Conservation (phyloP, 371 early-diverging fungal genomes). For the Haplosporangium sp. region DNA sequence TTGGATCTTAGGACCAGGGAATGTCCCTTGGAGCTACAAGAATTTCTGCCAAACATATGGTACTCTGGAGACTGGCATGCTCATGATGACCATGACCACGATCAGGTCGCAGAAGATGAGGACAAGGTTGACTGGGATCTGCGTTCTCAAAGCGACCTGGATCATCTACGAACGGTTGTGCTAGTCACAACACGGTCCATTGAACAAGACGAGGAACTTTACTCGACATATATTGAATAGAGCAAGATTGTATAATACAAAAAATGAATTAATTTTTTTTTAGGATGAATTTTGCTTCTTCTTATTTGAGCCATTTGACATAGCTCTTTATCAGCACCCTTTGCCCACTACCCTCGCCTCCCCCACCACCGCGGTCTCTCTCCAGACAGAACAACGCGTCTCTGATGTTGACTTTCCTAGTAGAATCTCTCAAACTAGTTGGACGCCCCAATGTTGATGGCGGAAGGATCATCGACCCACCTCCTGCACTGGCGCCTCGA, state of each 20-base stretch:
- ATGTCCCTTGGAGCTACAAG: constrained; percentile 59
- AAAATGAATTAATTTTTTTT: not conserved
- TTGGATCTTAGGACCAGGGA: constrained; percentile 56
- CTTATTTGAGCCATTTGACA: constrained; percentile 57
- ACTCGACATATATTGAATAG: constrained; percentile 65
- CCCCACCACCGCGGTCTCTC: constrained; percentile 71
- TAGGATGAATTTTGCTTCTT: not conserved
- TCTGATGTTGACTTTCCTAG: constrained; percentile 66
- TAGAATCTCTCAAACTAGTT: constrained; percentile 23
- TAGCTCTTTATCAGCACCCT: constrained; percentile 73
- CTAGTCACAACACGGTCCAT: constrained; percentile 59
- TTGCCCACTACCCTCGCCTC: constrained; percentile 63
- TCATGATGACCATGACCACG: constrained; percentile 17
- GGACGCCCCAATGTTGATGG: constrained; percentile 50
- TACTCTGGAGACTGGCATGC: constrained; percentile 44
- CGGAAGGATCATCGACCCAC: constrained; percentile 48
- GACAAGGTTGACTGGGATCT: constrained; percentile 22
- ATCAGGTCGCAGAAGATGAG: constrained; percentile 30
- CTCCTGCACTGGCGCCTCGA: constrained; percentile 18
- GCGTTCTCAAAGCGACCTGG: constrained; percentile 17
- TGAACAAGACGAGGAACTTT: constrained; percentile 60
- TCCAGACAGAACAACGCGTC: constrained; percentile 81
- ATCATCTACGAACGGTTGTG: constrained; percentile 55
- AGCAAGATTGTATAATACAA: not conserved
- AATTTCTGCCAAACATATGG: constrained; percentile 65